These are phyloP conservation scores for Ophiostoma tasmaniense DNA, from an alignment of 2,329 filamentous ascomycete genomes.

Conservation along the genomic window DNA sequence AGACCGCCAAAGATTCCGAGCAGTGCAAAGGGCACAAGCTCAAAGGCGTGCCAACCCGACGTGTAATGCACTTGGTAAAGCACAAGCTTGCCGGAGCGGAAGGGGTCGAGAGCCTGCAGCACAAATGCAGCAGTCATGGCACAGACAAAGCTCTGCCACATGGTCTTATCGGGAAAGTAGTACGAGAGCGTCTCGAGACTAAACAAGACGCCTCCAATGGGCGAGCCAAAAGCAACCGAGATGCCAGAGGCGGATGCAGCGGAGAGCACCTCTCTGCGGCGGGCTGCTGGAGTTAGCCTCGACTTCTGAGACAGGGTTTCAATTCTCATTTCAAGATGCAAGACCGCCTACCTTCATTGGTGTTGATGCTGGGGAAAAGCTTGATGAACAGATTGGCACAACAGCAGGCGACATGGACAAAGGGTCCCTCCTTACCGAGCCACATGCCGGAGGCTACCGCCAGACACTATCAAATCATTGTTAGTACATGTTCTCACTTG, in stretches of 20 bases:
- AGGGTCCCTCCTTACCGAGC: constrained; percentile 90
- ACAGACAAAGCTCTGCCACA: constrained; percentile 99
- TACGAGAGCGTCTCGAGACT: constrained; percentile 96
- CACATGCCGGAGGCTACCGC: constrained; percentile 91
- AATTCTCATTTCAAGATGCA: too few species aligned
- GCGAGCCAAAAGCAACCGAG: constrained; percentile 87
- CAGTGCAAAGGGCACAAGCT: constrained; percentile 77
- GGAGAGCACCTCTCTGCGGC: constrained; percentile 87
- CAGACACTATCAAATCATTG: constrained; percentile 45
- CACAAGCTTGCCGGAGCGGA: constrained; percentile 89
- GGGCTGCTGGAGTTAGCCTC: constrained; percentile 25
- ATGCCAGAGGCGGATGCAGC: constrained; percentile 88
- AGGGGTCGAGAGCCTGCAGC: constrained; percentile 86
- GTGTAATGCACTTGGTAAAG: constrained; percentile 93
- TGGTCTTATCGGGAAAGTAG: constrained; percentile 97
- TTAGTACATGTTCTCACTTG: not conserved
- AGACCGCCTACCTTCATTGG: constrained; percentile 55
- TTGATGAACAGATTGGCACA: constrained; percentile 94
- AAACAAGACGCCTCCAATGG: constrained; percentile 90
- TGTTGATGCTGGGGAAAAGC: constrained; percentile 68
- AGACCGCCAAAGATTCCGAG: constrained; percentile 87
- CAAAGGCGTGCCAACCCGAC: constrained; percentile 87
- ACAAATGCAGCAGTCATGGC: constrained; percentile 98
- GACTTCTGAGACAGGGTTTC: not conserved
- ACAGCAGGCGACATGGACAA: constrained; percentile 95